Percentiles rank a stretch among this genome's conserved stretches.
Evolutionary conservation across 2,329 filamentous ascomycete genomes (phyloP).

Genomic region (Microdochium paspali): DNA sequence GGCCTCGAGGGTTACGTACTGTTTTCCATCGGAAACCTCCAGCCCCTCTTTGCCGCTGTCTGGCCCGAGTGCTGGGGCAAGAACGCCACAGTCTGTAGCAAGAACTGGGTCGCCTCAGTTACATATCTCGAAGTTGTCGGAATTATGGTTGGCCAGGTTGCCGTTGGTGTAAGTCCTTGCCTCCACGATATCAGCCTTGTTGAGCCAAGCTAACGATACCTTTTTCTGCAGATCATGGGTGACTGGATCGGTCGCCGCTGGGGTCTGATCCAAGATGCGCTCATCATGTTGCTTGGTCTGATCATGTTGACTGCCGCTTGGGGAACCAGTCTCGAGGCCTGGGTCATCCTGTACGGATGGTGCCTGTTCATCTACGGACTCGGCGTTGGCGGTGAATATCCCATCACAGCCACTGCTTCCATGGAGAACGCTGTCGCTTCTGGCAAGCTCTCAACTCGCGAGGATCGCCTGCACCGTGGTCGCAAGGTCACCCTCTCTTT

Average conservation of each 20-base stretch:
- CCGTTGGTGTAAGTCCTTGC: slow-evolving; percentile 59
- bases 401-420: slow-evolving; percentile 90
- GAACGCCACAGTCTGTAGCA: slow-evolving; percentile 52
- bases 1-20: slow-evolving; percentile 92
- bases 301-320: slow-evolving; percentile 87
- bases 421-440: slow-evolving; percentile 87
- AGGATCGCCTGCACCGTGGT: slow-evolving; percentile 90
- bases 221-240: slow-evolving; percentile 36
- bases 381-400: slow-evolving; percentile 78
- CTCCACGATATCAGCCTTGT: neutral
- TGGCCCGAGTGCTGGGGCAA: slow-evolving; percentile 74
- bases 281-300: slow-evolving; percentile 89
- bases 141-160: slow-evolving; percentile 88
- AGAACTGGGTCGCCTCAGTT: slow-evolving; percentile 74
- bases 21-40: slow-evolving; percentile 92
- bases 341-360: slow-evolving; percentile 96
- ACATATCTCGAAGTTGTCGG: slow-evolving; percentile 89
- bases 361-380: slow-evolving; percentile 83
- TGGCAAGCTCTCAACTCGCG: slow-evolving; percentile 79
- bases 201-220: slow-evolving; percentile 9
- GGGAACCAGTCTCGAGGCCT: slow-evolving; percentile 80
- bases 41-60: slow-evolving; percentile 66
- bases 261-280: slow-evolving; percentile 90
- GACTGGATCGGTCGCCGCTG: slow-evolving; percentile 82
- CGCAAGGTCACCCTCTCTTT: slow-evolving; percentile 94